Conservation (phyloP, 371 early-diverging fungal genomes). For the Lichtheimia ramosa region DNA sequence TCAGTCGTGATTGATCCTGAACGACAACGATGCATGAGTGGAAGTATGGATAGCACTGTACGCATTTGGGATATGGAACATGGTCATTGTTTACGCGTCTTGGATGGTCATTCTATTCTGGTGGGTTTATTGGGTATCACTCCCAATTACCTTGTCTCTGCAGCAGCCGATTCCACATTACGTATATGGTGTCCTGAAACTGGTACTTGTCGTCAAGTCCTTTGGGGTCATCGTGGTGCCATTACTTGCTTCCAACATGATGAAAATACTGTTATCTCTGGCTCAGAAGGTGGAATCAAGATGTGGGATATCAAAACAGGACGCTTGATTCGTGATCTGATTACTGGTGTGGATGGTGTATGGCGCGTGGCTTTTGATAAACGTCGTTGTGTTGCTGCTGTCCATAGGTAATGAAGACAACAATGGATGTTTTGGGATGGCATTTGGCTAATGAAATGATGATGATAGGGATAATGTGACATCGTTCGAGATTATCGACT, state of each 20-base stretch:
- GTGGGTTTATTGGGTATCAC: conserved; percentile 91
- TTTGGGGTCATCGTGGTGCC: conserved; percentile 77
- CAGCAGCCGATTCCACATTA: conserved; percentile 93
- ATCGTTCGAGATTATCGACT: conserved; percentile 21
- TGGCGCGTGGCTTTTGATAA: conserved; percentile 92
- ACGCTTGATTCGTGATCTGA: conserved; percentile 71
- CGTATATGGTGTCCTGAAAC: conserved; percentile 91
- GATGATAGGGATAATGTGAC: conserved; percentile 12
- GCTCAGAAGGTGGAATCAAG: conserved; percentile 89
- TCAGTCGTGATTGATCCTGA: conserved; percentile 85
- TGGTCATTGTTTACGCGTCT: conserved; percentile 73
- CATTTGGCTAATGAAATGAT: too few relatives aligned
- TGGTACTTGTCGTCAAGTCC: conserved; percentile 67
- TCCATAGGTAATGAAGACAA: conserved; percentile 56
- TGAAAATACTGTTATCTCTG: conserved; percentile 84
- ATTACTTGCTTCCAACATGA: conserved; percentile 97
- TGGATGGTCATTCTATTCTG: conserved; percentile 85
- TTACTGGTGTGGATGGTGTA: conserved; percentile 75
- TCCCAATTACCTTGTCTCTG: conserved; percentile 84
- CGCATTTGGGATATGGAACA: conserved; percentile 93
- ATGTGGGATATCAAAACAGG: conserved; percentile 92
- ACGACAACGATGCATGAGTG: conserved; percentile 84
- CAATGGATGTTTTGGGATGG: not conserved
- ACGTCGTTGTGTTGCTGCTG: conserved; percentile 83
- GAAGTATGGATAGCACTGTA: conserved; percentile 96